Conservation (phyloP, 805 yeast genomes). For the Saturnispora saitoi region DNA sequence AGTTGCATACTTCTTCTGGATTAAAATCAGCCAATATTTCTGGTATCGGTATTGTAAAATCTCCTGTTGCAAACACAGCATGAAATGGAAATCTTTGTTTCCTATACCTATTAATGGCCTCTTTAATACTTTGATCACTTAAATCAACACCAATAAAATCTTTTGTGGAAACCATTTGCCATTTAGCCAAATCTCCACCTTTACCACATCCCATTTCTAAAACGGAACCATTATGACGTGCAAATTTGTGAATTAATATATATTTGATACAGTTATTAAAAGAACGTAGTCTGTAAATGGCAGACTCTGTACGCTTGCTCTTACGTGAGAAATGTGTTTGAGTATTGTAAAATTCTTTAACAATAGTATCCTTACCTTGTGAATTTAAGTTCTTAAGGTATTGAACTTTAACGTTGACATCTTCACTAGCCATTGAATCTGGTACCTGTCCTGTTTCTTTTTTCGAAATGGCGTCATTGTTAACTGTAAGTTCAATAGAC, state of each 20-base stretch:
- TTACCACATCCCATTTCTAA: slow-evolving; percentile 94
- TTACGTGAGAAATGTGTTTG: slow-evolving; percentile 61
- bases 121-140: slow-evolving; percentile 78
- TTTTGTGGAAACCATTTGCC: slow-evolving; percentile 63
- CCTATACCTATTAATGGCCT: slow-evolving; percentile 70
- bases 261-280: slow-evolving; percentile 91
- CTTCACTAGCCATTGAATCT: slow-evolving; percentile 16
- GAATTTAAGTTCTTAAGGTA: slow-evolving; percentile 29
- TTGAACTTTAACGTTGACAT: slow-evolving; percentile 16
- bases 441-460: slow-evolving; percentile 17
- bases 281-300: slow-evolving; percentile 76
- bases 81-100: slow-evolving; percentile 36
- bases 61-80: slow-evolving; percentile 85
- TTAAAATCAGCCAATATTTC: slow-evolving; percentile 54
- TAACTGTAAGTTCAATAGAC: slow-evolving; percentile 12
- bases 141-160: slow-evolving; percentile 89
- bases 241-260: slow-evolving; percentile 66
- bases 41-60: slow-evolving; percentile 66
- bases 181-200: slow-evolving; percentile 93
- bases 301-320: slow-evolving; percentile 61
- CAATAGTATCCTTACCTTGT: slow-evolving; percentile 49
- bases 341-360: slow-evolving; percentile 78
- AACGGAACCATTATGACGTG: slow-evolving; percentile 46
- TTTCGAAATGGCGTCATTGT: not conserved
- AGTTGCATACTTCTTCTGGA: slow-evolving; percentile 44